Evolutionary conservation across 805 yeast genomes (phyloP), one percentile per base, ranked within the genome.

Genomic region (Saitoella complicata): DNA sequence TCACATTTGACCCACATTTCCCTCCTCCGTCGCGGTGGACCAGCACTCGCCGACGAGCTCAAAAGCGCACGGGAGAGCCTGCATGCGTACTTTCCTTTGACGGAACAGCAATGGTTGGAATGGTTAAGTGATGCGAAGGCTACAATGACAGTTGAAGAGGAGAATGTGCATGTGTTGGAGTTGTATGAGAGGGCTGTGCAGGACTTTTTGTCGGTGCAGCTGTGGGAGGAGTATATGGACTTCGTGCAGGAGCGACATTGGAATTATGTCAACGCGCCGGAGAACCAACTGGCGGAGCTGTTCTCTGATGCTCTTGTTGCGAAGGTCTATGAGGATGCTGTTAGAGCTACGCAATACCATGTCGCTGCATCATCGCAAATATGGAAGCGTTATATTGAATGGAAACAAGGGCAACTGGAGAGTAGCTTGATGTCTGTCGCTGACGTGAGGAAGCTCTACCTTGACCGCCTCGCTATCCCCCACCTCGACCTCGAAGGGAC

Each of bases 401-500:
- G 39, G n/a, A 37, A 42, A n/a, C 42, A 40, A 11, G 33, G 35
- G 33, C 30, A 21, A 21, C 4, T 21, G 21, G n/a, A n/a, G 32
- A 45, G 45, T 6, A 37, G 35, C 5, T 38, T 40, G n/a, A 50
- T 45, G 5, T 7, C 32, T 7, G 29, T 46, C 6, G 38, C 43
- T 5, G 44, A 44, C 12, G 32, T 48, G 32, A 45, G 48, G 32
- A 38, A 46, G 4, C 38, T 44, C 29, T 55, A 53, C 39, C 46
- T 46, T 7, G 46, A 55, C 3, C 50, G 61, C 7, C 49, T 59
- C 31, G 32, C 42, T 21, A 43, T 53, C 7, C 58, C 60, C 1
- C 63, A 59, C 40, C 36, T 43, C 3, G 37, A 46, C 7, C 33
- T 59, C 7, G 53, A 50, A 8, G 45, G 48, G 6, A 59, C 63